Percentiles rank a stretch among this genome's conserved stretches.
Evolutionary conservation across 2,329 filamentous ascomycete species (phyloP).

Genomic region (Piedraia hortae): DNA sequence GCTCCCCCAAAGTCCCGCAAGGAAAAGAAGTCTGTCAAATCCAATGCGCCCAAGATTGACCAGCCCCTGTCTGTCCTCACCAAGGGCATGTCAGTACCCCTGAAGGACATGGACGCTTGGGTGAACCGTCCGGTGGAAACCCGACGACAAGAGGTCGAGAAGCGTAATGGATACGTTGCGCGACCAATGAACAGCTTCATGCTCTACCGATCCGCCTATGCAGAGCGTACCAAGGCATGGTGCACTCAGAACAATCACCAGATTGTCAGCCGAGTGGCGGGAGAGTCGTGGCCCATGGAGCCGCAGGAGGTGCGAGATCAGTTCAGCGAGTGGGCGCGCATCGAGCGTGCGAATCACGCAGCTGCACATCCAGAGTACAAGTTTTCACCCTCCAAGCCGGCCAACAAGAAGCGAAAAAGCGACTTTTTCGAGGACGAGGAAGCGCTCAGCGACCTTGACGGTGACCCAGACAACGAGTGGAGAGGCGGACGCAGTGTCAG

Average conservation of each 20-base stretch:
- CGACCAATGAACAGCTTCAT: slow-evolving; percentile 96
- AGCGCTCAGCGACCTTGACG: slow-evolving; percentile 11
- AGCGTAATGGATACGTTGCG: slow-evolving; percentile 53
- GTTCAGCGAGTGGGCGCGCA: slow-evolving; percentile 52
- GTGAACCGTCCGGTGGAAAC: slow-evolving; percentile 43
- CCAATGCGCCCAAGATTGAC: slow-evolving; percentile 27
- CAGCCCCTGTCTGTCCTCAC: slow-evolving; percentile 46
- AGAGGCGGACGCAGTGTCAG: slow-evolving; percentile 7
- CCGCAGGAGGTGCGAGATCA: slow-evolving; percentile 40
- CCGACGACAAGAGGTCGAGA: slow-evolving; percentile 38
- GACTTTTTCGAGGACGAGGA: slow-evolving; percentile 12
- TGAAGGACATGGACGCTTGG: slow-evolving; percentile 56
- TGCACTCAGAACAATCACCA: slow-evolving; percentile 80
- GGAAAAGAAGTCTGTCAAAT: slow-evolving; percentile 19
- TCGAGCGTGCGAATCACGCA: slow-evolving; percentile 64
- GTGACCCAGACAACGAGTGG: slow-evolving; percentile 12
- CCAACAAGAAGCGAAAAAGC: slow-evolving; percentile 22
- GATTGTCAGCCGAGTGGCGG: slow-evolving; percentile 65
- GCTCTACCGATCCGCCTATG: slow-evolving; percentile 81
- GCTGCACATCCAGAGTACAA: slow-evolving; percentile 77
- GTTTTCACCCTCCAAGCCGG: slow-evolving; percentile 58
- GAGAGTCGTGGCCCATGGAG: slow-evolving; percentile 64
- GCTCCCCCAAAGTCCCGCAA: slow-evolving; percentile 16
- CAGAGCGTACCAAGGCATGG: slow-evolving; percentile 59
- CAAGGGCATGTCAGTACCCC: slow-evolving; percentile 30